These are phyloP conservation scores for Mycena rosella DNA, from an alignment of 768 basidiomycete genomes.

Conservation along the genomic window DNA sequence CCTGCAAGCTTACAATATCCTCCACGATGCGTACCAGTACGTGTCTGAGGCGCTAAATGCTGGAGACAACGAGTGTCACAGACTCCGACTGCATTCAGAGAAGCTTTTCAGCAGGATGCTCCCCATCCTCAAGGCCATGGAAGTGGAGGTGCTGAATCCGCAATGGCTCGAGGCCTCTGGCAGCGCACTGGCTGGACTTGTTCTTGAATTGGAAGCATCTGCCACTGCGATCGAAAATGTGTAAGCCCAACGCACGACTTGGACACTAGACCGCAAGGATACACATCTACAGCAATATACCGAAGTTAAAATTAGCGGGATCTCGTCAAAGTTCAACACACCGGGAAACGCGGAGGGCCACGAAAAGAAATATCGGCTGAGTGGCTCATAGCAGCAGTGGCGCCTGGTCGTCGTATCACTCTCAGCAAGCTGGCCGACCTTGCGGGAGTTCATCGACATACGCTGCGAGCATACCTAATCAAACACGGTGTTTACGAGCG, in stretches of 20 bases:
- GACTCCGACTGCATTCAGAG: slow-evolving; percentile 8
- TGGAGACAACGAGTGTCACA: slow-evolving; percentile 15
- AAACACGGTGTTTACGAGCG: slow-evolving; percentile 19
- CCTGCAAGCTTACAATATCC: neutral
- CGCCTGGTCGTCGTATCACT: slow-evolving; percentile 21
- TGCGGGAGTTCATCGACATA: slow-evolving; percentile 34
- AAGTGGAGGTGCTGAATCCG: slow-evolving; percentile 1
- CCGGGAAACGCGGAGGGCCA: slow-evolving; percentile 14
- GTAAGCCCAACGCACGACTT: neutral
- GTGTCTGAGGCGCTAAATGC: slow-evolving; percentile 11
- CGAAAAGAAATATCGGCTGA: slow-evolving; percentile 8
- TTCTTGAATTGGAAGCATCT: neutral
- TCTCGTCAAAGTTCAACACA: neutral
- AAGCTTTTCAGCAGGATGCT: slow-evolving; percentile 13
- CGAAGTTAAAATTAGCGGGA: neutral
- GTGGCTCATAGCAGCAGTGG: slow-evolving; percentile 26
- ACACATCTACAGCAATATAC: neutral
- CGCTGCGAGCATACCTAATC: slow-evolving; percentile 30
- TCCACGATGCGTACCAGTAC: slow-evolving; percentile 8
- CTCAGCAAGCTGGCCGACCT: slow-evolving; percentile 25
- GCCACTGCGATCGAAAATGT: slow-evolving; percentile 1
- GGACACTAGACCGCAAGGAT: no score
- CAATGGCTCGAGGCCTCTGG: slow-evolving; percentile 5
- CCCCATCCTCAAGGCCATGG: slow-evolving; percentile 11
- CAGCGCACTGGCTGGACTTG: neutral